These are phyloP conservation scores for Perkinsus marinus DNA, from an alignment of 169 alveolate genomes.

Conservation along the genomic window DNA sequence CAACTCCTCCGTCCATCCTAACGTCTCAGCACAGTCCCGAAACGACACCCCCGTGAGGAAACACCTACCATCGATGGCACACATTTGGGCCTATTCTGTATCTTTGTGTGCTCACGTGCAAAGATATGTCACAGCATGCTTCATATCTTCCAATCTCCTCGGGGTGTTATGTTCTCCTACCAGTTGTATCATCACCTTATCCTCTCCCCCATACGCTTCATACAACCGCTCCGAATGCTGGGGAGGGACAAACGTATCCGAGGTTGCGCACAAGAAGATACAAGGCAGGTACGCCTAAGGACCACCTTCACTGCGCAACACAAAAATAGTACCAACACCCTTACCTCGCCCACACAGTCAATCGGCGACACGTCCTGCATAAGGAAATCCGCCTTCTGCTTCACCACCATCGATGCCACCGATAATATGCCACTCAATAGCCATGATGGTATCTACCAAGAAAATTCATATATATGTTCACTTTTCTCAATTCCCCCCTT, in stretches of 20 bases:
- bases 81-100: background rate
- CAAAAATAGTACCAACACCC: slow-evolving; percentile 7
- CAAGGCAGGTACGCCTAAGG: slow-evolving; percentile 36
- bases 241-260: background rate
- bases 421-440: background rate
- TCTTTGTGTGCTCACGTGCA: background rate
- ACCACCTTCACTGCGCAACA: background rate
- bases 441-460: background rate
- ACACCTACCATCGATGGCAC: background rate
- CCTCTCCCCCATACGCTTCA: background rate
- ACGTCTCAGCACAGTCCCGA: background rate
- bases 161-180: background rate
- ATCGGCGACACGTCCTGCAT: slow-evolving; percentile 51
- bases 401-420: slow-evolving; percentile 25
- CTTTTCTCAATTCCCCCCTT: background rate
- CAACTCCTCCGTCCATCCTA: background rate
- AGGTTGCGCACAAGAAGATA: slow-evolving; percentile 34
- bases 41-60: background rate
- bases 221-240: background rate
- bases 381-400: slow-evolving; percentile 53
- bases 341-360: slow-evolving; percentile 45
- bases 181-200: background rate
- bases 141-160: background rate
- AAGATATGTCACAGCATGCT: background rate
- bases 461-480: too few relatives aligned